Evolutionary conservation across 306 rosid genomes (phyloP).

Genomic region (Acacia crassicarpa): DNA sequence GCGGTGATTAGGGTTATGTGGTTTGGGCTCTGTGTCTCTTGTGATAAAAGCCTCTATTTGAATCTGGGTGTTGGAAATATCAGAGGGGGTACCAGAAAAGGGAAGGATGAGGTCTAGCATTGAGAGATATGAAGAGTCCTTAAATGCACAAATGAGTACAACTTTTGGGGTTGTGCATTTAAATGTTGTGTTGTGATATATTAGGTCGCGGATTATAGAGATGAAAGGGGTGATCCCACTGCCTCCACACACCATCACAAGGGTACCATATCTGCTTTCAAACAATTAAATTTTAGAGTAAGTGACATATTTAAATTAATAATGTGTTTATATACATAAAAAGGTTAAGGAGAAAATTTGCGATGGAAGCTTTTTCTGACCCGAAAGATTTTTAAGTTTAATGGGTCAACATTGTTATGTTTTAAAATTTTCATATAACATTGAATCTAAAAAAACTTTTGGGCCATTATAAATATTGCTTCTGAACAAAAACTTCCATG

Average conservation of each 20-base stretch:
- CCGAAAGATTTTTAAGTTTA: no score
- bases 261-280: constrained; percentile 46
- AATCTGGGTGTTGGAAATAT: constrained; percentile 40
- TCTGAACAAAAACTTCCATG: fast-evolving
- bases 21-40: constrained; percentile 40
- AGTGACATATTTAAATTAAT: neutral
- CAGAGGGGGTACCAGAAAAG: constrained; percentile 28
- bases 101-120: constrained; percentile 68
- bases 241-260: constrained; percentile 77
- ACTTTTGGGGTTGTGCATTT: constrained; percentile 50
- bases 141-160: constrained; percentile 53
- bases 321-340: no score
- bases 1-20: neutral
- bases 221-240: constrained; percentile 79
- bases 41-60: constrained; percentile 73
- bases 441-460: no score
- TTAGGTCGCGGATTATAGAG: constrained; percentile 61
- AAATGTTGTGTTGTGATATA: constrained; percentile 29
- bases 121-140: constrained; percentile 44
- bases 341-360: no score
- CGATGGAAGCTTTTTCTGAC: no score
- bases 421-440: no score
- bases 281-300: neutral
- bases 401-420: no score
- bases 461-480: no score